phyloP scores from a whole-genome alignment of 805 yeast species.

The Cyberlindnera mycetangii region DNA sequence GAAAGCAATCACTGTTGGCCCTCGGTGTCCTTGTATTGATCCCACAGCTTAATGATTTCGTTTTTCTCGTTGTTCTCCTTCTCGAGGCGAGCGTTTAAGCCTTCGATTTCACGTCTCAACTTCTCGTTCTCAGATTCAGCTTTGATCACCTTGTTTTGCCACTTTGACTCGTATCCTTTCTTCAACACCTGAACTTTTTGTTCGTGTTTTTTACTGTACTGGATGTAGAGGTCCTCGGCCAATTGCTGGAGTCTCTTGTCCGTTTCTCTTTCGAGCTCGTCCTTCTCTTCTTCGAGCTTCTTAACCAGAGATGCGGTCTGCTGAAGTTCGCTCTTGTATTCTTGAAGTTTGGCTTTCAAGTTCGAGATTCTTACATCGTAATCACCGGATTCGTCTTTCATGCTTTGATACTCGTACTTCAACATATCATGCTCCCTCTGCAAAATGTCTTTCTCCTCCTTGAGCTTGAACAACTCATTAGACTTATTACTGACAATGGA shows the following conservation, averaged over 20 bases:
- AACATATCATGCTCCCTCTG: constrained; percentile 25
- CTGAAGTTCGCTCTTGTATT: constrained; percentile 20
- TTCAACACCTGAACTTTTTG: constrained; percentile 62
- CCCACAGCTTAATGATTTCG: constrained; percentile 52
- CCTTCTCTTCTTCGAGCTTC: constrained; percentile 33
- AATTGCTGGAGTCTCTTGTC: constrained; percentile 56
- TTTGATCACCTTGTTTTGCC: constrained; percentile 42
- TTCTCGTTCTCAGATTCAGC: constrained; percentile 42
- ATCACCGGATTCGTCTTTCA: constrained; percentile 26
- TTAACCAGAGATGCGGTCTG: constrained; percentile 28
- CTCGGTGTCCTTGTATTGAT: constrained; percentile 26
- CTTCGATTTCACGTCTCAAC: constrained; percentile 50
- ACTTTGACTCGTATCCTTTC: constrained; percentile 54
- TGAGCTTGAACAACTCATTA: constrained; percentile 27
- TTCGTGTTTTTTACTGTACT: constrained; percentile 75
- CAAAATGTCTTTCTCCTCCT: constrained; percentile 26
- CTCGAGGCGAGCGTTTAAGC: constrained; percentile 44
- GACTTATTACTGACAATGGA: constrained; percentile 28
- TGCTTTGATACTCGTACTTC: constrained; percentile 24
- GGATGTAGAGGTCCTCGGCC: constrained; percentile 68
- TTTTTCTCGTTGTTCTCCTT: constrained; percentile 57
- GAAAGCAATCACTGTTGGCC: background rate
- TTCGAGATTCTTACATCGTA: constrained; percentile 26
- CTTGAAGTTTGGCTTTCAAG: constrained; percentile 18
- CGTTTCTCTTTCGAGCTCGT: constrained; percentile 43